Percentiles rank a stretch among this genome's conserved stretches.
Evolutionary conservation across 768 basidiomycete species (phyloP).

Genomic region (Trametes cubensis): DNA sequence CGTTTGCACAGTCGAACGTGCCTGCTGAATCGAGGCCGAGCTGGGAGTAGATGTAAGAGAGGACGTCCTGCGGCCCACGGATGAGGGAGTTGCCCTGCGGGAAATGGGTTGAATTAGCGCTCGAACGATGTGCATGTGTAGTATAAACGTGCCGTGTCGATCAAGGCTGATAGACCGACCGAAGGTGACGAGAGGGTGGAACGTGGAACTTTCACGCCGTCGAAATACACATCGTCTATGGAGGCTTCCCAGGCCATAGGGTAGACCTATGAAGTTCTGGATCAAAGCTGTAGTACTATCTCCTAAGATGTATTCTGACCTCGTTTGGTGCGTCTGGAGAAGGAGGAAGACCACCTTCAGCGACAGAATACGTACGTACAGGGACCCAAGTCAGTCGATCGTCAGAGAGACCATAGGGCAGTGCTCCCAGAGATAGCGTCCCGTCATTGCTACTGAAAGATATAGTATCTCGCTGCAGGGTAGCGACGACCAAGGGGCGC

Average conservation of each 20-base stretch:
- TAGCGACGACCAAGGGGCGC: slow-evolving; percentile 49
- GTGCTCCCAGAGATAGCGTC: slow-evolving; percentile 63
- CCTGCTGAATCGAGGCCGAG: slow-evolving; percentile 39
- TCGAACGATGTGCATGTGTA: neutral
- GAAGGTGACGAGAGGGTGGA: slow-evolving; percentile 51
- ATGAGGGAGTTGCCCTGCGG: slow-evolving; percentile 74
- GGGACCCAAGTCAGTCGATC: slow-evolving; percentile 66
- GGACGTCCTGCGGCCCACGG: slow-evolving; percentile 71
- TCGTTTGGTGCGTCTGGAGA: slow-evolving; percentile 62
- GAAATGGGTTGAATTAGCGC: neutral
- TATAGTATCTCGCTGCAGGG: slow-evolving; percentile 69
- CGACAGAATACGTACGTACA: slow-evolving; percentile 55
- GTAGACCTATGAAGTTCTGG: slow-evolving; percentile 29
- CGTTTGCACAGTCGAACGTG: slow-evolving; percentile 57
- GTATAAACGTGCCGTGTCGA: slow-evolving; percentile 61
- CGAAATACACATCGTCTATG: slow-evolving; percentile 72
- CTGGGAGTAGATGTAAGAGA: slow-evolving; percentile 47
- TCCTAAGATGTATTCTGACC: slow-evolving; percentile 37
- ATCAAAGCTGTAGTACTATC: too few relatives aligned
- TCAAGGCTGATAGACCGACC: slow-evolving; percentile 61
- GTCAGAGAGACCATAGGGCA: slow-evolving; percentile 53
- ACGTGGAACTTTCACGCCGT: slow-evolving; percentile 60
- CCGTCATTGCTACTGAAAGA: slow-evolving; percentile 72
- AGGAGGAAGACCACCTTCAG: slow-evolving; percentile 56
- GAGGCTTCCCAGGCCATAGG: slow-evolving; percentile 63